Evolutionary conservation across 2,329 filamentous ascomycete genomes (phyloP).

Genomic region (Cercospora zeina): DNA sequence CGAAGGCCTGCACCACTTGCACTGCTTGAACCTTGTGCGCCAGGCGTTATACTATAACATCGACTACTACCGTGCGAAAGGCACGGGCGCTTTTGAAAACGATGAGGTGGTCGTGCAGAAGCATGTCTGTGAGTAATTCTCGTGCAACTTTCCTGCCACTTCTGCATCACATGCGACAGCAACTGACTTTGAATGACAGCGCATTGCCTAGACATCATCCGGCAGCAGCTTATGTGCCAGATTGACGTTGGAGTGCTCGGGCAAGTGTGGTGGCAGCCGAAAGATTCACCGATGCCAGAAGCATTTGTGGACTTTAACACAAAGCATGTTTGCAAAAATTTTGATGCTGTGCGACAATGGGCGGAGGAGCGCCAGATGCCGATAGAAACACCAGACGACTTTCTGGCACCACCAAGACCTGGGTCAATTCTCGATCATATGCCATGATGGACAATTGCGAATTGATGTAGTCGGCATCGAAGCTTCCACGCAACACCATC

Average conservation of each 20-base stretch:
- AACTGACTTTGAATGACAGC: constrained; percentile 39
- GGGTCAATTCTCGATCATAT: constrained; percentile 23
- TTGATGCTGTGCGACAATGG: constrained; percentile 56
- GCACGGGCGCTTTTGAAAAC: constrained; percentile 58
- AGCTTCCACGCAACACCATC: constrained; percentile 2
- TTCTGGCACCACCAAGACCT: constrained; percentile 22
- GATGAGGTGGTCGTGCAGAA: constrained; percentile 55
- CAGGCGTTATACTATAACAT: constrained; percentile 63
- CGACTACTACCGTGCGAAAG: constrained; percentile 56
- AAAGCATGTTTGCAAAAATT: constrained; percentile 60
- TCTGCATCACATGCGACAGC: neutral
- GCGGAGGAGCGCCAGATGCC: constrained; percentile 56
- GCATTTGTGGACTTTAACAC: constrained; percentile 66
- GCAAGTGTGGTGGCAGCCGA: constrained; percentile 59
- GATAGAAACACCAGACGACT: constrained; percentile 36
- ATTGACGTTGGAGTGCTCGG: constrained; percentile 62
- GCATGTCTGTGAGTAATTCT: constrained; percentile 56
- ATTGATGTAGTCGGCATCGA: neutral
- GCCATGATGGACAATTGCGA: constrained; percentile 14
- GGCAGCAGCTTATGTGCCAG: constrained; percentile 66
- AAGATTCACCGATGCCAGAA: constrained; percentile 41
- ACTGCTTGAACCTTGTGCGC: constrained; percentile 62
- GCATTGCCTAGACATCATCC: constrained; percentile 63
- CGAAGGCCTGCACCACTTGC: constrained; percentile 58
- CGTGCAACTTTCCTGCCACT: neutral